Evolutionary conservation across 2,329 filamentous ascomycete genomes (phyloP), one percentile per base, ranked within the genome.

Genomic region (Aureobasidium sp.): DNA sequence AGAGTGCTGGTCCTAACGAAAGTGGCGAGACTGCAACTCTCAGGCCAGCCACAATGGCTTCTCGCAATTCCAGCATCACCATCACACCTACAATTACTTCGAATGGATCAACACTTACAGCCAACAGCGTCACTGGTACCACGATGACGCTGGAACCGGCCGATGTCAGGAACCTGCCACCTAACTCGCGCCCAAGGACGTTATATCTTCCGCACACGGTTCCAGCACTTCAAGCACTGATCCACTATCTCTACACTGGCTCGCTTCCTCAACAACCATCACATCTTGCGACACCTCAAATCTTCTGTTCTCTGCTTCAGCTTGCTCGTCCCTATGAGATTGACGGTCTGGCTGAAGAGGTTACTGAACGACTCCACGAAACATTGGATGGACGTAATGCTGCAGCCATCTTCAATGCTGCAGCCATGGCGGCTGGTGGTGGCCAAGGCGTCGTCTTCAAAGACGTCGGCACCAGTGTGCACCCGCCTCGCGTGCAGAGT

Each of bases 401-500:
- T 0, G 94, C 94, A 0, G 94, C 94, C 6, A 92, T 99, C 0
- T 99, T 99, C 80, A 99, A 99, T 67, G 94, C 94, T 0, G 94
- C 93, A 0, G 94, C 94, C 59, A 97, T 97, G 94, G 94, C 92
- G 0, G 94, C 94, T 1, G 94, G 94, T 12, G 92, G 94, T 29
- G 94, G 94, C 0, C 85, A 91, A 52, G 89, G 90, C 52, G 90
- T 93, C 32, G 87, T 88, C 59, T 90, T 85, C 69, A 69, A 77
- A 81, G 65, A 62, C 27, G 46, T 51, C 44, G 60, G 64, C 26
- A 64, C 70, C 27, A 69, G 67, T 1, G 75, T 86, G 4, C 70
- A 72, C 32, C 72, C 72, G 1, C 68, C 71, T 8, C 69, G 72
- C 36, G 69, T 69, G 34, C 85, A 86, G 68, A 85, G 85, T 62